Conservation (phyloP, 805 yeast genomes). For the Clavispora santaluciae region DNA sequence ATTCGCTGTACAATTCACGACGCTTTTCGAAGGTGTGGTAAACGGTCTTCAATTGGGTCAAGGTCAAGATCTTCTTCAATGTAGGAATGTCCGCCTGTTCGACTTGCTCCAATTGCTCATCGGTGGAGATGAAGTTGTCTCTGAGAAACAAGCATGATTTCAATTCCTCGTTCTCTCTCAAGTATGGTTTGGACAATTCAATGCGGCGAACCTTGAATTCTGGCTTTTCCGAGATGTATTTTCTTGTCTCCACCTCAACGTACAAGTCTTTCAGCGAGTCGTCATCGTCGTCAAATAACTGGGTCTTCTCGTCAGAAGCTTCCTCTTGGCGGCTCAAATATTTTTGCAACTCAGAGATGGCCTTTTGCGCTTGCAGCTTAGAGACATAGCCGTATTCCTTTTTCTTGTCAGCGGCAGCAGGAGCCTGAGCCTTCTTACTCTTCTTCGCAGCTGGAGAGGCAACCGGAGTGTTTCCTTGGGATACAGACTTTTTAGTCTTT, state of each 20-base stretch:
- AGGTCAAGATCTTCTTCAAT: conserved; percentile 56
- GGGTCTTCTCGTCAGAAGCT: conserved; percentile 29
- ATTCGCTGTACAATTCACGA: conserved; percentile 63
- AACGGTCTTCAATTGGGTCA: conserved; percentile 72
- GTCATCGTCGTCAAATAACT: conserved; percentile 50
- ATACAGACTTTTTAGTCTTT: conserved; percentile 3
- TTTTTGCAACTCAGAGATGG: conserved; percentile 62
- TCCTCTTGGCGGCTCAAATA: conserved; percentile 39
- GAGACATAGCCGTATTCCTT: conserved; percentile 12
- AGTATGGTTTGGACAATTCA: conserved; percentile 43
- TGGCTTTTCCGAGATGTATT: conserved; percentile 56
- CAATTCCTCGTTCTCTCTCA: conserved; percentile 38
- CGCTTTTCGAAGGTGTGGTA: conserved; percentile 87
- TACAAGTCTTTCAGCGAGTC: conserved; percentile 52
- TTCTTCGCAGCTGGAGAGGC: conserved; percentile 3
- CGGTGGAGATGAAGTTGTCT: conserved; percentile 47
- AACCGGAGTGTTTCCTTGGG: conserved; percentile 4
- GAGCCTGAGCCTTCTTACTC: neutral
- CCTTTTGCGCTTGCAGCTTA: conserved; percentile 31
- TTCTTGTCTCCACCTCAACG: conserved; percentile 61
- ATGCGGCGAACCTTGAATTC: conserved; percentile 54
- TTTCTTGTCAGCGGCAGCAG: conserved; percentile 8
- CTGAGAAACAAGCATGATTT: conserved; percentile 65
- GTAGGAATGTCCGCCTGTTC: conserved; percentile 45
- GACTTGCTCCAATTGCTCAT: conserved; percentile 40